These are phyloP conservation scores for Diutina sp. DNA, from an alignment of 1,139 yeast species.

Conservation along the genomic window DNA sequence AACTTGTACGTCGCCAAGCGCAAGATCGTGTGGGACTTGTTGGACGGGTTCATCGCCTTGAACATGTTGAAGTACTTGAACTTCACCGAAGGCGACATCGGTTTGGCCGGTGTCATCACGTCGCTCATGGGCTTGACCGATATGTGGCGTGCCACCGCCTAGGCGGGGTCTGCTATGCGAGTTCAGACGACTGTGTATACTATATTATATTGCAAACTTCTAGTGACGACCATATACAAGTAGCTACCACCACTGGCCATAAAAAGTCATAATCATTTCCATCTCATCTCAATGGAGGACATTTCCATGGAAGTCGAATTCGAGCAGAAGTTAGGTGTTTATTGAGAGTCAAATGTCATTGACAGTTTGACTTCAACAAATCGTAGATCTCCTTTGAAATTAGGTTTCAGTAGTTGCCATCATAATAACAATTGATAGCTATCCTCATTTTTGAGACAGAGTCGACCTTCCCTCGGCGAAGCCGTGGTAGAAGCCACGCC, in stretches of 20 bases:
- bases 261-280: no score
- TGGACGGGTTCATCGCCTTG: conserved; percentile 68
- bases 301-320: no score
- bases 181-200: not conserved
- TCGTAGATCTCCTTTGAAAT: no score
- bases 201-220: not conserved
- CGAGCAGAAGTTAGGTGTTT: no score
- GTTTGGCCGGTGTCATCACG: conserved; percentile 76
- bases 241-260: no score
- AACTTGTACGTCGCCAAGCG: conserved; percentile 37
- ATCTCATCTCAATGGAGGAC: no score
- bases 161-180: not conserved
- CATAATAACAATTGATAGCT: no score
- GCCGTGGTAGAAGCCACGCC: not conserved
- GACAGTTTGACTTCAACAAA: no score
- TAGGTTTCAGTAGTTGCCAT: no score
- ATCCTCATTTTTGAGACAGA: not conserved
- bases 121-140: conserved; percentile 69
- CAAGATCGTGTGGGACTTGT: conserved; percentile 66
- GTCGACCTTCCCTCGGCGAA: not conserved
- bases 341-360: no score
- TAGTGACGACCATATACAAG: not conserved
- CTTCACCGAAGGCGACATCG: conserved; percentile 71
- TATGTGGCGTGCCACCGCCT: conserved; percentile 39
- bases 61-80: conserved; percentile 50